Conservation (phyloP, 2,329 filamentous ascomycete species). For the Hirsutella thompsonii region DNA sequence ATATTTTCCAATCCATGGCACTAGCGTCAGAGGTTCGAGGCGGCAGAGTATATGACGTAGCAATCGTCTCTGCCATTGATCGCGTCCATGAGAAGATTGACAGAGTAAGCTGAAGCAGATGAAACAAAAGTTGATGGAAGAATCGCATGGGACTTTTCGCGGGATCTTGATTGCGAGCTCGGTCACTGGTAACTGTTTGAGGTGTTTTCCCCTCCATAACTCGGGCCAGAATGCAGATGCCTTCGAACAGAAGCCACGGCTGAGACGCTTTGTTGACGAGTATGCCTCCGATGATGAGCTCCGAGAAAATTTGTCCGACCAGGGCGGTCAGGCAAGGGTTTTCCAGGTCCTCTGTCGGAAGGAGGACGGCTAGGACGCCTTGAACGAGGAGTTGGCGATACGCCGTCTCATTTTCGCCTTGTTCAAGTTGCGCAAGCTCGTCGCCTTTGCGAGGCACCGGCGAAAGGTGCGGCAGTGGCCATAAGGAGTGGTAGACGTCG, state of each 20-base stretch:
- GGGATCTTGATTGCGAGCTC: neutral
- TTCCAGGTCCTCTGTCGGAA: conserved; percentile 85
- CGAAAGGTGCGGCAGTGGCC: conserved; percentile 66
- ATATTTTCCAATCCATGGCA: no score
- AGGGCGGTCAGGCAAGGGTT: conserved; percentile 76
- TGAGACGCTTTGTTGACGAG: conserved; percentile 72
- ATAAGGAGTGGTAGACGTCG: conserved; percentile 71
- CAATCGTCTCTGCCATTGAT: conserved; percentile 49
- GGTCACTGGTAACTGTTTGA: conserved; percentile 1
- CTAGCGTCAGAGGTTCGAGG: conserved; percentile 17
- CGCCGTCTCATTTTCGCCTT: conserved; percentile 63
- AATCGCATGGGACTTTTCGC: conserved; percentile 19
- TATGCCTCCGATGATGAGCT: conserved; percentile 76
- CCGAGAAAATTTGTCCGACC: conserved; percentile 76
- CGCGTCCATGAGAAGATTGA: conserved; percentile 50
- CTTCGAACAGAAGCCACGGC: conserved; percentile 81
- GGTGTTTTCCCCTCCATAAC: conserved; percentile 19
- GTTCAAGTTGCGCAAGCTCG: conserved; percentile 38
- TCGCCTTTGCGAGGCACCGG: conserved; percentile 54
- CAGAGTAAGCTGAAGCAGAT: conserved; percentile 40
- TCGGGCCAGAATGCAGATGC: conserved; percentile 57
- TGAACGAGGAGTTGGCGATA: conserved; percentile 86
- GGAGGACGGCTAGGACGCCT: conserved; percentile 65
- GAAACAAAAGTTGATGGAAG: conserved; percentile 31
- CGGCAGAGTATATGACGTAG: conserved; percentile 55